Evolutionary conservation across 176 grass and related monocot genomes (phyloP).

Genomic region (Lolium multiflorum): DNA sequence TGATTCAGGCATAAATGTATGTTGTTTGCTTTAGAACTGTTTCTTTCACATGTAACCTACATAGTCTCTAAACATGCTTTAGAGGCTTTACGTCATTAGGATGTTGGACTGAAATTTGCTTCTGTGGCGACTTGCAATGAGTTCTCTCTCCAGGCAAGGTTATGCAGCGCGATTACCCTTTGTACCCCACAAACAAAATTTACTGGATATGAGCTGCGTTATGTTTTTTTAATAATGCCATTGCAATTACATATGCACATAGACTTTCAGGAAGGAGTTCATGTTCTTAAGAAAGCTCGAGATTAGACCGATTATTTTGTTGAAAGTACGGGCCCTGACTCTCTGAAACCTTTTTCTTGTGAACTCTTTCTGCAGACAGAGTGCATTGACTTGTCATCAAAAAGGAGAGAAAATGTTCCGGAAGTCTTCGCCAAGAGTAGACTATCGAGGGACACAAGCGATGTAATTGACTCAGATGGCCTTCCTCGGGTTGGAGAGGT

Average conservation of each 20-base stretch:
- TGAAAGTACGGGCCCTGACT: neutral
- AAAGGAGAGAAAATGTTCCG: constrained; percentile 55
- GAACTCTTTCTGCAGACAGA: constrained; percentile 70
- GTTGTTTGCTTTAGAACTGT: constrained; percentile 3
- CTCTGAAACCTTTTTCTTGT: constrained; percentile 13
- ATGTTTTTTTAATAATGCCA: constrained; percentile 25
- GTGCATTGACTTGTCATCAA: constrained; percentile 74
- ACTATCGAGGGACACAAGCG: constrained; percentile 51
- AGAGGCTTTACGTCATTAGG: constrained; percentile 5
- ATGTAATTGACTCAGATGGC: constrained; percentile 79
- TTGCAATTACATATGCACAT: constrained; percentile 1
- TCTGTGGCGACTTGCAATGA: neutral
- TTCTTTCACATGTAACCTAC: constrained; percentile 19
- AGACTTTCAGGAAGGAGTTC: neutral
- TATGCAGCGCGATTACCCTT: neutral
- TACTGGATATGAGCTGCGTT: neutral
- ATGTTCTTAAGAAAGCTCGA: constrained; percentile 8
- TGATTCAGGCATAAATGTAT: neutral
- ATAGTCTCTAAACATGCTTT: constrained; percentile 25
- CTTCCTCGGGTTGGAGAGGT: constrained; percentile 95
- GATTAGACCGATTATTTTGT: neutral
- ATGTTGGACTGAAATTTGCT: constrained; percentile 2
- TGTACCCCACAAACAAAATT: neutral
- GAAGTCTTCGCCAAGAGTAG: constrained; percentile 82
- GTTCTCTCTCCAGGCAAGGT: no score